A percentile compares a stretch with the other conserved stretches of the same genome.
Conservation (phyloP, 257 asterid species). For the Verbascum thapsus region DNA sequence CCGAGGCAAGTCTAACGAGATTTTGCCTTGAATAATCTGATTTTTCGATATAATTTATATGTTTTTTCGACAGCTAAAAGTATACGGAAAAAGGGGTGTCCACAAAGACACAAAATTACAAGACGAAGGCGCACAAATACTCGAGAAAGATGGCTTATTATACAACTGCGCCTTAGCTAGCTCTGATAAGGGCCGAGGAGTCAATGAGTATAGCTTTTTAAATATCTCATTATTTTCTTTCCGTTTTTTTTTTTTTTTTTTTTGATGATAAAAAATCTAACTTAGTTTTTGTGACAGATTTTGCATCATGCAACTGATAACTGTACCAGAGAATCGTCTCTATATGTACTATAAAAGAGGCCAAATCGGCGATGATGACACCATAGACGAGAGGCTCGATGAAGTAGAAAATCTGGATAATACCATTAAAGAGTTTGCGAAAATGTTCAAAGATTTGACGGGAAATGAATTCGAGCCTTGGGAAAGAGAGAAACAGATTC, state of each 20-base stretch:
- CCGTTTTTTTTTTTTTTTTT: not conserved
- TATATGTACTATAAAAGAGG: constrained; percentile 79
- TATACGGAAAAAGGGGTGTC: constrained; percentile 84
- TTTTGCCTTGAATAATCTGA: too few species aligned
- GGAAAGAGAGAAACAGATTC: constrained; percentile 38
- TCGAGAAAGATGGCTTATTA: constrained; percentile 69
- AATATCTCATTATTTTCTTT: too few species aligned
- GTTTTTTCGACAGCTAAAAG: constrained; percentile 60
- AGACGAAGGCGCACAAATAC: constrained; percentile 64
- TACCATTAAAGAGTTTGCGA: constrained; percentile 59
- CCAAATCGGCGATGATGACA: constrained; percentile 47
- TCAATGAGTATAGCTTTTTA: constrained; percentile 70
- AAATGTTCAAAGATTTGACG: constrained; percentile 57
- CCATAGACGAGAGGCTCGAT: not conserved
- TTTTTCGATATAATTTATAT: too few species aligned
- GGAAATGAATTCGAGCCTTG: constrained; percentile 73
- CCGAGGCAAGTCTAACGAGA: too few species aligned
- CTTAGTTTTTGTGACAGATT: constrained; percentile 48
- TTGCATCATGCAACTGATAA: constrained; percentile 63
- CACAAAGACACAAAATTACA: constrained; percentile 79
- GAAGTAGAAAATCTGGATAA: constrained; percentile 51
- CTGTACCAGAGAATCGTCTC: constrained; percentile 52
- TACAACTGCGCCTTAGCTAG: constrained; percentile 75
- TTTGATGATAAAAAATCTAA: too few species aligned
- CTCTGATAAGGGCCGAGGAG: constrained; percentile 46